Percentiles rank a stretch among this genome's conserved stretches.
Evolutionary conservation across 2,329 filamentous ascomycete species (phyloP).

Genomic region (Chalara sp.): DNA sequence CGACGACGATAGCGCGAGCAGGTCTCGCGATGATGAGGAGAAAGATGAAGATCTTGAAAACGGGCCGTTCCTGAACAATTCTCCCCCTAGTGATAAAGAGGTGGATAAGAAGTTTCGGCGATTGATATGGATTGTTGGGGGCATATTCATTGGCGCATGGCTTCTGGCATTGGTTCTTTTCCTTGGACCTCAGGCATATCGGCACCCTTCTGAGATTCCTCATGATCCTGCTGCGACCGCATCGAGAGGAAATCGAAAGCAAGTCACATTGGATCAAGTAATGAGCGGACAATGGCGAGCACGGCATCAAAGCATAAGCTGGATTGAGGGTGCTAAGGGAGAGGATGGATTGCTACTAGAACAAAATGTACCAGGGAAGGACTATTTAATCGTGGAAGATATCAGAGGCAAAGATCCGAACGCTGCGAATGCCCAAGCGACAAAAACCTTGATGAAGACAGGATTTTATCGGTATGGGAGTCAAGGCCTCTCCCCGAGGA

Average conservation of each 20-base stretch:
- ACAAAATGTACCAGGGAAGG: constrained; percentile 53
- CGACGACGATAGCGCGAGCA: constrained; percentile 16
- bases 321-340: constrained; percentile 67
- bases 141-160: constrained; percentile 61
- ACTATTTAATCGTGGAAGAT: constrained; percentile 82
- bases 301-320: constrained; percentile 60
- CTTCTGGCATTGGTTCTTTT: constrained; percentile 60
- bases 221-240: constrained; percentile 63
- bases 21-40: constrained; percentile 17
- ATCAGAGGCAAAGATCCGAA: constrained; percentile 50
- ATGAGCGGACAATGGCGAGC: constrained; percentile 58
- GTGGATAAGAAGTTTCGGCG: constrained; percentile 62
- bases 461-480: constrained; percentile 53
- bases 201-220: constrained; percentile 53
- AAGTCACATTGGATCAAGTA: constrained; percentile 67
- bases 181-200: constrained; percentile 57
- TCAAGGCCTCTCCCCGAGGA: constrained; percentile 46
- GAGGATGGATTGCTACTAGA: constrained; percentile 85
- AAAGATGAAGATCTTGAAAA: constrained; percentile 40
- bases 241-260: constrained; percentile 59
- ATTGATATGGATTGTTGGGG: constrained; percentile 46
- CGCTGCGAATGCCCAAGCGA: constrained; percentile 34
- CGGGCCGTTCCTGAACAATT: constrained; percentile 30
- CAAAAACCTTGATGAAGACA: constrained; percentile 70
- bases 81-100: constrained; percentile 29